A percentile compares a stretch with the other conserved stretches of the same genome.
Evolutionary conservation across 2,329 filamentous ascomycete species (phyloP).

Genomic region (Stagonosporopsis rhizophila): DNA sequence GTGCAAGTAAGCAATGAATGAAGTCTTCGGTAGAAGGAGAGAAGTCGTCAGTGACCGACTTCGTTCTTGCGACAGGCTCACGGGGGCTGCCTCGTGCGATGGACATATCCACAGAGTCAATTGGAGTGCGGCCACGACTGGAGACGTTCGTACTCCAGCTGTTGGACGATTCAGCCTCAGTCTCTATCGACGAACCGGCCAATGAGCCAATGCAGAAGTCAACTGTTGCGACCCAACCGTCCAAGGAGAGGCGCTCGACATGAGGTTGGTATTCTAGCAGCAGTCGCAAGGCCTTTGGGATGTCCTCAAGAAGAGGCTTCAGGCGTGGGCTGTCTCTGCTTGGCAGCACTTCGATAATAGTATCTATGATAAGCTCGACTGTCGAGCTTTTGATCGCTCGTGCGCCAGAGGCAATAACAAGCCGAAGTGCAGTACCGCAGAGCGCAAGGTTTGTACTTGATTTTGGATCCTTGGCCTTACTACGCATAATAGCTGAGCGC

Average conservation of each 20-base stretch:
- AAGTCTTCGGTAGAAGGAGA: constrained; percentile 44
- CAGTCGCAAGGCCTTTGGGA: constrained; percentile 75
- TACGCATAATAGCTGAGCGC: constrained; percentile 66
- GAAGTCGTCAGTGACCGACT: constrained; percentile 30
- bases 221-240: constrained; percentile 72
- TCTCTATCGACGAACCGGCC: constrained; percentile 33
- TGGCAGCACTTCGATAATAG: constrained; percentile 78
- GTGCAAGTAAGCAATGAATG: constrained; percentile 69
- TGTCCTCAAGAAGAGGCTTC: constrained; percentile 72
- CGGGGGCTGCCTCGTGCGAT: constrained; percentile 36
- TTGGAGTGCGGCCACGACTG: constrained; percentile 41
- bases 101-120: constrained; percentile 36
- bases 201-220: constrained; percentile 76
- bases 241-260: constrained; percentile 75
- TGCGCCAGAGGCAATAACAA: constrained; percentile 73
- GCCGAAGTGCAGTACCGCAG: constrained; percentile 74
- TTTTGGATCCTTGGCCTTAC: constrained; percentile 51
- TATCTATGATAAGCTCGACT: constrained; percentile 77
- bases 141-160: constrained; percentile 42
- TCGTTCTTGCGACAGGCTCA: constrained; percentile 26
- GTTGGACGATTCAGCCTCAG: constrained; percentile 31
- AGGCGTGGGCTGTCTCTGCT: constrained; percentile 68
- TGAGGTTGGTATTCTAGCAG: constrained; percentile 77
- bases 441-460: constrained; percentile 64
- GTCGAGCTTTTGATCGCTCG: constrained; percentile 76